Evolutionary conservation across 768 basidiomycete species (phyloP), one percentile per base, ranked within the genome.

Genomic region (Cubamyces sp.): DNA sequence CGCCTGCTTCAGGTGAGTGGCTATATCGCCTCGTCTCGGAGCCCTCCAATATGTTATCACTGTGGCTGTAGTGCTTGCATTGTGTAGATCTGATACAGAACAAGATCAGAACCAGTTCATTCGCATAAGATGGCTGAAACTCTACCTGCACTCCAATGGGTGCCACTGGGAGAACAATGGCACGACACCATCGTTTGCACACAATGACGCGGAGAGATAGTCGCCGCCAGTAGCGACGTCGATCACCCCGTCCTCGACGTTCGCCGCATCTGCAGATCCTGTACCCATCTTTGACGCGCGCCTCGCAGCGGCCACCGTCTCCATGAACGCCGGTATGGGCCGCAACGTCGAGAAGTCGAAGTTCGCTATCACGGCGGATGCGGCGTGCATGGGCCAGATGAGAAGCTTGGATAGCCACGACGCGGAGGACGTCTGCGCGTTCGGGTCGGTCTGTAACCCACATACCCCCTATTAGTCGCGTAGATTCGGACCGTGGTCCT

Each of bases 131-230:
- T 21, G 2, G 1, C 54, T 39, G 21, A 45, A 6, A n/a, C 9
- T 5, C 50, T 65, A 81, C 80, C 70, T 65, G 78, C 82, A 84
- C 11, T 74, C 67, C 57, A 75, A 69, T 15, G 82, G 80, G 72
- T 83, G 83, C 76, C 77, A 83, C 58, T 82, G 82, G 7, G 81
- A 82, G 65, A 83, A 81, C 16, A 79, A 15, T 8, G 82, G 81
- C 5, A 82, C 81, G 7, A 83, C 73, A 9, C 82, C 81, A 62
- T 83, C 83, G 64, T 82, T 84, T 0, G 74, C 77, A 3, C 73
- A 70, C 16, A 74, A 66, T 3, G 58, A 47, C 5, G 40, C 26
- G 1, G 52, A 53, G 3, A 64, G 46, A 9, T 58, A 37, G 15
- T 52, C 56, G 3, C 46, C 50, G 19, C 53, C 23, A 43, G 28